These are phyloP conservation scores for Jaenimonas drosophilae DNA, from an alignment of 208 protist species.

Conservation along the genomic window DNA sequence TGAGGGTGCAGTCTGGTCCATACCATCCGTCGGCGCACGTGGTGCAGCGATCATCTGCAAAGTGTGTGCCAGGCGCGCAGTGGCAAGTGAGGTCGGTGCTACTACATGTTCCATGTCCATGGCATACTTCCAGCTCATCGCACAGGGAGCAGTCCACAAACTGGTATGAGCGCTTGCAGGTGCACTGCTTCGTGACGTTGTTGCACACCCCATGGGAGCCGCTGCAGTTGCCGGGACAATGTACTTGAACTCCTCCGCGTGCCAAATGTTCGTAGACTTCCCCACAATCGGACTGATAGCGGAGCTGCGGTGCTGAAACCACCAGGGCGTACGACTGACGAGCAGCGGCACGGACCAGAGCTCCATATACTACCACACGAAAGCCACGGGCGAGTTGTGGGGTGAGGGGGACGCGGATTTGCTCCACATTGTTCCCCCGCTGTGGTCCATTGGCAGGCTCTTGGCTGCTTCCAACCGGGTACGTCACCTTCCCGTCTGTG, in stretches of 20 bases:
- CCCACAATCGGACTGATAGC: neutral
- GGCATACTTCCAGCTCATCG: constrained; percentile 36
- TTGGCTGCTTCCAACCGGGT: too few species aligned
- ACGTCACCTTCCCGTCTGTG: constrained; percentile 30
- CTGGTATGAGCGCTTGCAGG: constrained; percentile 22
- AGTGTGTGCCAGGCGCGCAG: constrained; percentile 46
- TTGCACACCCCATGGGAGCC: constrained; percentile 31
- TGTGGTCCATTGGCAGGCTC: constrained; percentile 15
- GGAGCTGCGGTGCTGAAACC: constrained; percentile 29
- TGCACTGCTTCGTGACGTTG: constrained; percentile 25
- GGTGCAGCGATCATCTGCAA: constrained; percentile 25
- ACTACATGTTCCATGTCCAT: constrained; percentile 48
- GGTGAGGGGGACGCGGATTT: constrained; percentile 25
- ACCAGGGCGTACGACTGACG: constrained; percentile 45
- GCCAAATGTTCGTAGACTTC: neutral
- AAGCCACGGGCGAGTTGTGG: constrained; percentile 11
- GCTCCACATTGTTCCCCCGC: constrained; percentile 41
- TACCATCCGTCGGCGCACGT: constrained; percentile 58
- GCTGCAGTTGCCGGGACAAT: constrained; percentile 47
- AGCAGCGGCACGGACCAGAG: constrained; percentile 5
- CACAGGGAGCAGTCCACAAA: constrained; percentile 67
- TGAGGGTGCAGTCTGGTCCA: constrained; percentile 49
- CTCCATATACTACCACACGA: constrained; percentile 48
- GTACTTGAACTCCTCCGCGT: too few species aligned
- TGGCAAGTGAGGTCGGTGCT: constrained; percentile 24